These are phyloP conservation scores for Ambrosia hybrid DNA, from an alignment of 140 eudicot species.

Conservation along the genomic window DNA sequence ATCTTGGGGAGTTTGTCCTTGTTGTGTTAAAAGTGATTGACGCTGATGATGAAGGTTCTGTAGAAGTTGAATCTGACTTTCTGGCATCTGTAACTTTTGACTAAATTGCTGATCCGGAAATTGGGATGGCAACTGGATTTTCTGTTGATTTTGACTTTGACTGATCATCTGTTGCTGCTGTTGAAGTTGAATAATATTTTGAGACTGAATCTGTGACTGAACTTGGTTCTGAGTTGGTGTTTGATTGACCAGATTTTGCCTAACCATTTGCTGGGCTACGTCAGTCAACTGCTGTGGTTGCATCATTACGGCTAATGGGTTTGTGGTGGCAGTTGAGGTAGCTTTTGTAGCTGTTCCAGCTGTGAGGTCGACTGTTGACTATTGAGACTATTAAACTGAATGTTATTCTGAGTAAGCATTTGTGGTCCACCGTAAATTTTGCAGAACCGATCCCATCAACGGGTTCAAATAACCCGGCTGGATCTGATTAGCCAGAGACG, in stretches of 20 bases:
- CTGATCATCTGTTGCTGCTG: conserved; percentile 38
- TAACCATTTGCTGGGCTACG: no score
- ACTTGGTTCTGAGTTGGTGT: conserved; percentile 49
- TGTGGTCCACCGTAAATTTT: conserved; percentile 57
- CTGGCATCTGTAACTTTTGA: conserved; percentile 60
- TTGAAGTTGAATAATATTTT: conserved; percentile 52
- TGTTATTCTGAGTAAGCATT: conserved; percentile 54
- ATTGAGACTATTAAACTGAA: conserved; percentile 73
- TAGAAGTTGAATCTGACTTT: conserved; percentile 70
- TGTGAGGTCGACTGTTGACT: conserved; percentile 52
- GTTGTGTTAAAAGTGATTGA: conserved; percentile 55
- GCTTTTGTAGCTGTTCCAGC: conserved; percentile 72
- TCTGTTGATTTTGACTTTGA: conserved; percentile 52
- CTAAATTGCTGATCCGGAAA: conserved; percentile 45
- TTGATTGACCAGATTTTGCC: no score
- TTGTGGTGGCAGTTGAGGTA: conserved; percentile 43
- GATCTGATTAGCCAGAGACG: conserved; percentile 57
- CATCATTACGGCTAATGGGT: conserved; percentile 56
- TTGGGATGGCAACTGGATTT: conserved; percentile 44
- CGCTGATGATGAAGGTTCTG: conserved; percentile 88
- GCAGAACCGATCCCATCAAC: conserved; percentile 58
- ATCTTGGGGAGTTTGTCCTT: conserved; percentile 54
- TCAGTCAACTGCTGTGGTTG: conserved; percentile 72
- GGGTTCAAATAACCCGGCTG: conserved; percentile 69
- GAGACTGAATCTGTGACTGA: conserved; percentile 61